Evolutionary conservation across 768 basidiomycete genomes (phyloP), one percentile per base, ranked within the genome.

Genomic region (Suillus weaverae): DNA sequence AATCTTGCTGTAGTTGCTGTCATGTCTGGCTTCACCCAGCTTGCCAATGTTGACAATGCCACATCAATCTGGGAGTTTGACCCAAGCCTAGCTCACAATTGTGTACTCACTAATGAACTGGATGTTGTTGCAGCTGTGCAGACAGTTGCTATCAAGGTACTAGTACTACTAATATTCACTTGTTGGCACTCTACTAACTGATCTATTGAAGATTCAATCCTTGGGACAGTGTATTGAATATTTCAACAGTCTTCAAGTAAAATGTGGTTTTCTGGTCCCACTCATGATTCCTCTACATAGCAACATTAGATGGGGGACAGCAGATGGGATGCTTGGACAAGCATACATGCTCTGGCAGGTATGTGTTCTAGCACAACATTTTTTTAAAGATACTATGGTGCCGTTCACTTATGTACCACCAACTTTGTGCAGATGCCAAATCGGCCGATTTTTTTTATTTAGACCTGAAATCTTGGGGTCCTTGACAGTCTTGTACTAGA

Each of bases 41-140:
- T 73, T 33, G 71, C 71, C 0, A 69, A 69, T 5, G 64, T 76
- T 6, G 73, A 77, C 56, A 76, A 66, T 7, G 60, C 68, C 18
- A 69, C 64, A 0, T 73, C 77, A 0, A 78, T 79, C 30, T 79
- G 76, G 77, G 73, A 76, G 14, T 78, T 73, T 64, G 73, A 79
- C 41, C 77, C 76, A 0, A 39, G 30, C 0, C 44, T 66, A 2
- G 20, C 57, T 6, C 65, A 66, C 50, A 77, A 78, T 54, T 63
- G 61, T 20, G 69, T 78, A 11, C 64, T 71, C 20, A 67, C 68
- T 13, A 69, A 72, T 20, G 73, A 70, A 1, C 65, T 77, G 0
- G 72, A 79, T 67, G 74, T 76, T 4, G 68, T 79, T 44, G 73
- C 76, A 5, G 69, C 73, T 2, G 69, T 78, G 13, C 63, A 67